These are phyloP conservation scores for Lactarius sanguifluus DNA, from an alignment of 768 basidiomycete genomes.

Conservation along the genomic window DNA sequence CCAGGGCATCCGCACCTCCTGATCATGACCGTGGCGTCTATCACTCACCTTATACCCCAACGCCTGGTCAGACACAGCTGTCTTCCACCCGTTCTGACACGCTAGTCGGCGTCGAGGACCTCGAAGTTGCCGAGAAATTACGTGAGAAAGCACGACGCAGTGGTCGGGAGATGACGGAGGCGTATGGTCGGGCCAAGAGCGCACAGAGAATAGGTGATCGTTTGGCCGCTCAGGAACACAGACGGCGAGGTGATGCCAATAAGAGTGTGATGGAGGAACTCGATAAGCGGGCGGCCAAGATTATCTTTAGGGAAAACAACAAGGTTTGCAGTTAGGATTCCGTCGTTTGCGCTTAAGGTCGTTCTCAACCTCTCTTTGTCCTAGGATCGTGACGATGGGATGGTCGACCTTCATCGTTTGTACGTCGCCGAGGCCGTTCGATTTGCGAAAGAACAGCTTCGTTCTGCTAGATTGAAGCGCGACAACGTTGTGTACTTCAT, in stretches of 20 bases:
- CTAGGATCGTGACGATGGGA: constrained; percentile 4
- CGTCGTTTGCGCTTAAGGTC: not conserved
- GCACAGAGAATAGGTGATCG: not conserved
- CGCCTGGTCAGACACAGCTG: not conserved
- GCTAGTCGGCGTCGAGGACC: not conserved
- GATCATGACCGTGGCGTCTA: not conserved
- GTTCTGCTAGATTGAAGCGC: not conserved
- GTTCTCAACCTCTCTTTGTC: constrained; percentile 1
- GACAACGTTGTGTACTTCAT: constrained; percentile 10
- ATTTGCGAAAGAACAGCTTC: constrained; percentile 7
- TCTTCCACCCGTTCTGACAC: not conserved
- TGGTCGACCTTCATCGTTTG: constrained; percentile 18
- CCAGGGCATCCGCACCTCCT: not conserved
- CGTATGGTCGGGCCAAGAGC: not conserved
- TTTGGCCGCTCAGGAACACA: not conserved
- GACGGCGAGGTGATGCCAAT: not conserved
- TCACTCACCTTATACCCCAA: not conserved
- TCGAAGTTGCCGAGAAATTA: not conserved
- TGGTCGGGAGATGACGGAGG: not conserved
- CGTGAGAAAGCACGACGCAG: constrained; percentile 5
- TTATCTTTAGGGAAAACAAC: constrained; percentile 17
- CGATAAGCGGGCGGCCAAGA: constrained; percentile 12
- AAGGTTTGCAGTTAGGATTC: constrained; percentile 8
- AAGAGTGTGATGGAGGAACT: not conserved
- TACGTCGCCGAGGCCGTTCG: constrained; percentile 11